Evolutionary conservation across 495 filamentous ascomycete species (phyloP), one percentile per base, ranked within the genome.

Genomic region (Beverwykella pulmonaria): DNA sequence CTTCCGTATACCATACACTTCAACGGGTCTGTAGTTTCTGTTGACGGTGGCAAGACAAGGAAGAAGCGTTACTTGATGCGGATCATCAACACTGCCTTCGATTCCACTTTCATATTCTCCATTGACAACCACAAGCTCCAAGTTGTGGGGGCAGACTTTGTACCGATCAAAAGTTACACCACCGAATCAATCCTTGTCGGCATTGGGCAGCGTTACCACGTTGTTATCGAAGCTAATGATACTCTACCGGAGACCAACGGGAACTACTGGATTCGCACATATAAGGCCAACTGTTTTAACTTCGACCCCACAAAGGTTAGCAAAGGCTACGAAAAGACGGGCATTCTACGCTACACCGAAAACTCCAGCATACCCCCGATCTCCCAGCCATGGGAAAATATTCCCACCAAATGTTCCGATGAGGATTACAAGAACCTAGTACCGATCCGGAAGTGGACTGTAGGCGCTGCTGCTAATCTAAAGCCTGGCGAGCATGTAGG

Each of bases 1-100:
- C n/a, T n/a, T n/a, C n/a, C n/a, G n/a, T 67, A 22, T 52, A 78
- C 0, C 68, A 78, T 27, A 84, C 78, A 32, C 20, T 57, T 57
- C 19, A 26, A 57, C 3, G 30, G 34, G 9, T 3, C 26, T 14
- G 27, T 57, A 2, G 53, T 57, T 17, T 12, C 26, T 19, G 30
- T 19, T 39, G 53, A n/a, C 9, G 19, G 14, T 2, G 26, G 30
- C 2, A 15, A 34, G 19, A 57, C 26, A 20, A 39, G 32, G 73
- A 72, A 15, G 62, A 60, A 58, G 32, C 73, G 63, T 46, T 71
- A 76, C 50, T 65, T 65, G n/a, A 36, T 77, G 23, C 68, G 75
- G 3, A 23, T 76, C 1, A 73, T 76, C 61, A 77, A 77, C 59
- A 74, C 71, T 1, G 48, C 68, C 19, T 61, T 75, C 14, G 73